These are phyloP conservation scores for Cercospora sesami DNA, from an alignment of 2,329 filamentous ascomycete species.

Conservation along the genomic window DNA sequence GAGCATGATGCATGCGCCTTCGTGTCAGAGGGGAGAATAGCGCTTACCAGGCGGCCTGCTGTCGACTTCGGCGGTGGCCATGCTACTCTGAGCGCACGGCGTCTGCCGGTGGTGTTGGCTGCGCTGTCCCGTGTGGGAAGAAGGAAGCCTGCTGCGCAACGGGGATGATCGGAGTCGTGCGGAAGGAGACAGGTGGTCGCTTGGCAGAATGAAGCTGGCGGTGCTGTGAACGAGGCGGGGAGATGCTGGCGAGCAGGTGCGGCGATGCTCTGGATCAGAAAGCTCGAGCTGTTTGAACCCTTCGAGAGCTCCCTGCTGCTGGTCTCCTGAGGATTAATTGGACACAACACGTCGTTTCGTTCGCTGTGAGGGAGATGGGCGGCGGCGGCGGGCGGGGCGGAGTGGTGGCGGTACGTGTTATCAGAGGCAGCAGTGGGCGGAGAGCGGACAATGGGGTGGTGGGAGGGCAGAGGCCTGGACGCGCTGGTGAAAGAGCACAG, in stretches of 20 bases:
- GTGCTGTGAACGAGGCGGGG: not conserved
- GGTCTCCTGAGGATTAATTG: not conserved
- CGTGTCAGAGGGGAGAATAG: not conserved
- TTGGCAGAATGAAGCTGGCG: not conserved
- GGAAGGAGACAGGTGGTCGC: not conserved
- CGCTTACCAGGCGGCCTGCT: slow-evolving; percentile 47
- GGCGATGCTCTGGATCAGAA: not conserved
- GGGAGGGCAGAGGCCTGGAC: not conserved
- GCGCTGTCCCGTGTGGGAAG: not conserved
- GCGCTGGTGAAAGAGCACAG: not conserved
- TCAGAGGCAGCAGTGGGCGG: not conserved
- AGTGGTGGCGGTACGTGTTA: not conserved
- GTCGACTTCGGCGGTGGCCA: slow-evolving; percentile 50
- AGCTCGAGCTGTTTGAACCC: not conserved
- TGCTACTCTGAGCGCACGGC: slow-evolving; percentile 24
- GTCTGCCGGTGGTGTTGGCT: not conserved
- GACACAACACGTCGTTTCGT: not conserved
- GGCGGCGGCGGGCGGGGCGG: not conserved
- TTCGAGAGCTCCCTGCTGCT: not conserved
- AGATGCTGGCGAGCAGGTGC: slow-evolving; percentile 1
- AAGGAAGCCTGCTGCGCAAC: not conserved
- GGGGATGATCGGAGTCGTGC: not conserved
- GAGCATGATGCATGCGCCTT: not conserved
- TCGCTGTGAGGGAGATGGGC: not conserved
- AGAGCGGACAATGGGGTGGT: not conserved